phyloP scores from a whole-genome alignment of 2,329 filamentous ascomycete genomes.

The Teratosphaeriaceae sp. region DNA sequence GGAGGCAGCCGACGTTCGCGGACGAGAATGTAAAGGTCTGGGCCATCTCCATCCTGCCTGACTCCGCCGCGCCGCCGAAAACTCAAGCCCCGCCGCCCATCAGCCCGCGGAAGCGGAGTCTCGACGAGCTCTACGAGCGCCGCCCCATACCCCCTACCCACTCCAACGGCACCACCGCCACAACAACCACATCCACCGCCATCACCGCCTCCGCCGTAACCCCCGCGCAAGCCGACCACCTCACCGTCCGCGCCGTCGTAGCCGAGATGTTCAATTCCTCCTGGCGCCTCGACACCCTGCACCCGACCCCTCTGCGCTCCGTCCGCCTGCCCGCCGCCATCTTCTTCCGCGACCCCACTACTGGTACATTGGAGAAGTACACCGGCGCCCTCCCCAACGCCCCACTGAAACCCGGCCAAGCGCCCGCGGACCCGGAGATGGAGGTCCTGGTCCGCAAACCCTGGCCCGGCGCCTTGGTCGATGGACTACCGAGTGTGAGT shows the following conservation, averaged over 20 bases:
- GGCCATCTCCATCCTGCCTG: conserved; percentile 58
- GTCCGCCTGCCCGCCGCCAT: conserved; percentile 63
- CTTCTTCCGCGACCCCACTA: conserved; percentile 57
- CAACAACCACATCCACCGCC: conserved; percentile 33
- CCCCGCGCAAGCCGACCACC: conserved; percentile 25
- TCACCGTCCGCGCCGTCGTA: conserved; percentile 54
- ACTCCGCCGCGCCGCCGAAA: conserved; percentile 16
- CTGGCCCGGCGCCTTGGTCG: conserved; percentile 66
- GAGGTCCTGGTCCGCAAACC: conserved; percentile 67
- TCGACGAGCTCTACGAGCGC: conserved; percentile 28
- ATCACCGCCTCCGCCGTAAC: conserved; percentile 26
- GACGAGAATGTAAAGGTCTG: conserved; percentile 78
- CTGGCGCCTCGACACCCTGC: conserved; percentile 65
- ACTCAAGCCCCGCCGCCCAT: conserved; percentile 4
- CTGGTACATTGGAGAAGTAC: conserved; percentile 63
- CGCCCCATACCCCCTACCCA: conserved; percentile 10
- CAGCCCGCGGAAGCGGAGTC: conserved; percentile 29
- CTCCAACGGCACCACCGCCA: conserved; percentile 4
- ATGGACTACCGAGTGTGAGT: conserved; percentile 59
- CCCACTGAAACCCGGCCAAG: conserved; percentile 13
- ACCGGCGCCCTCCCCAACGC: conserved; percentile 58
- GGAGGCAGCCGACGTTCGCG: conserved; percentile 57
- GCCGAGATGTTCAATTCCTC: conserved; percentile 70
- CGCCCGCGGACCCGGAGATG: conserved; percentile 49
- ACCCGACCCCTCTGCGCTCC: conserved; percentile 58